Conservation (phyloP, 2,329 filamentous ascomycete species). For the Xylariomycetidae sp. region DNA sequence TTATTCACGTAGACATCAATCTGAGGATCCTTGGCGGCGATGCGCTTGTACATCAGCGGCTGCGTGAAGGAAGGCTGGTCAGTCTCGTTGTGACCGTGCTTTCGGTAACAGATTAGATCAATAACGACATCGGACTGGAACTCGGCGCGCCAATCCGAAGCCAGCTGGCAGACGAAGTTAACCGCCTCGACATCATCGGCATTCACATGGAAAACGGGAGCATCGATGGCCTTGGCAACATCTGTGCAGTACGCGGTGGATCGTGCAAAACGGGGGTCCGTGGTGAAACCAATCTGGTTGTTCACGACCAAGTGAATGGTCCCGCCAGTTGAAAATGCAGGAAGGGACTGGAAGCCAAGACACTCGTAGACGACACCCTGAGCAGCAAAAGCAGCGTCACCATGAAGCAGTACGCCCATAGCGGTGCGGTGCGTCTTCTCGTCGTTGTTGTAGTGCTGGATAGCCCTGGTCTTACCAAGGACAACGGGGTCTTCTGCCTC, state of each 20-base stretch:
- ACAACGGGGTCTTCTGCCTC: slow-evolving; percentile 98
- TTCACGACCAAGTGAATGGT: slow-evolving; percentile 97
- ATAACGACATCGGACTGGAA: slow-evolving; percentile 99
- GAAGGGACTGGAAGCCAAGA: slow-evolving; percentile 93
- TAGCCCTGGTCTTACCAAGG: slow-evolving; percentile 92
- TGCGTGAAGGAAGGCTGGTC: slow-evolving; percentile 99
- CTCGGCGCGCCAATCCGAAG: slow-evolving; percentile 95
- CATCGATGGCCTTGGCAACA: slow-evolving; percentile 97
- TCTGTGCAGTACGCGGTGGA: slow-evolving; percentile 99
- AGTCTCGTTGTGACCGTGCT: slow-evolving; percentile 98
- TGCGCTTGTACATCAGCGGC: slow-evolving; percentile 98
- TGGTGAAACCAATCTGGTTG: slow-evolving; percentile 99
- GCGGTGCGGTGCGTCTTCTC: slow-evolving; percentile 83
- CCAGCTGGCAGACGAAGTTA: slow-evolving; percentile 96
- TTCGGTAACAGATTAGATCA: slow-evolving; percentile 97
- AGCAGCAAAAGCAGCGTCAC: slow-evolving; percentile 92
- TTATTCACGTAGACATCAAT: slow-evolving; percentile 90
- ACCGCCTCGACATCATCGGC: slow-evolving; percentile 97
- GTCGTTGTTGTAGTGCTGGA: slow-evolving; percentile 98
- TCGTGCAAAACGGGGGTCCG: slow-evolving; percentile 92
- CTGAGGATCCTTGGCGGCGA: slow-evolving; percentile 76
- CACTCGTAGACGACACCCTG: slow-evolving; percentile 99
- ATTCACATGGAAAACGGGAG: slow-evolving; percentile 98
- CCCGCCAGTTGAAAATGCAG: slow-evolving; percentile 93
- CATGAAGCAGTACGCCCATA: slow-evolving; percentile 94